Percentiles rank a stretch among this genome's conserved stretches.
phyloP scores from a whole-genome alignment of 371 early-diverging fungal genomes.

The Zychaea mexicana region DNA sequence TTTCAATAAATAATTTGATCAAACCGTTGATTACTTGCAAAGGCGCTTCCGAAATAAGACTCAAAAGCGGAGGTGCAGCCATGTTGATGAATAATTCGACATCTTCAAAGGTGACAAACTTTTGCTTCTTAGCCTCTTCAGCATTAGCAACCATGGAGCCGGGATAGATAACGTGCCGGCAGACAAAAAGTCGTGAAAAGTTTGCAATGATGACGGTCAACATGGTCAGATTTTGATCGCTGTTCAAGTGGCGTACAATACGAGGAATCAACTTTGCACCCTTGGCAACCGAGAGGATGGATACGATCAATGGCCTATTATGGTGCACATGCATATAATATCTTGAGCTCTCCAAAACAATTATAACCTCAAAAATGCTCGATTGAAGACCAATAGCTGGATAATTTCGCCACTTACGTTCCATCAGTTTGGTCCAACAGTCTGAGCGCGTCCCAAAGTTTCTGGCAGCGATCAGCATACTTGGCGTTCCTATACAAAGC shows the following conservation, averaged over 20 bases:
- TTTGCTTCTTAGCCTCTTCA: slow-evolving; percentile 47
- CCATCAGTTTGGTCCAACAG: slow-evolving; percentile 60
- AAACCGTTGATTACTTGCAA: slow-evolving; percentile 78
- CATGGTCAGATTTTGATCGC: slow-evolving; percentile 78
- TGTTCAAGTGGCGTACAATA: slow-evolving; percentile 73
- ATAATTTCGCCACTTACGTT: slow-evolving; percentile 35
- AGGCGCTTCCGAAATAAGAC: slow-evolving; percentile 81
- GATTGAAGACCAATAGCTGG: slow-evolving; percentile 1
- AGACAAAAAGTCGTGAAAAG: slow-evolving; percentile 85
- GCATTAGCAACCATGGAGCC: slow-evolving; percentile 49
- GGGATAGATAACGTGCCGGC: slow-evolving; percentile 65
- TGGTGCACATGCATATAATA: no score
- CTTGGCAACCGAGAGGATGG: slow-evolving; percentile 76
- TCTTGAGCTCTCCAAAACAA: no score
- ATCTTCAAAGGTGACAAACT: slow-evolving; percentile 54
- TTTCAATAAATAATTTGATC: slow-evolving; percentile 80
- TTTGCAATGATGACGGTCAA: slow-evolving; percentile 80
- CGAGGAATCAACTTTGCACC: slow-evolving; percentile 88
- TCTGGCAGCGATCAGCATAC: slow-evolving; percentile 51
- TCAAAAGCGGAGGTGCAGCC: slow-evolving; percentile 80
- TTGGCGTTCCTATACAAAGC: slow-evolving; percentile 52
- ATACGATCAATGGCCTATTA: slow-evolving; percentile 43
- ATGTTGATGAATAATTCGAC: slow-evolving; percentile 85
- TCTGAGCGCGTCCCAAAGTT: slow-evolving; percentile 67
- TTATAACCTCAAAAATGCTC: no score